Evolutionary conservation across 2,329 filamentous ascomycete genomes (phyloP).

Genomic region (Lecanicillium sp.): DNA sequence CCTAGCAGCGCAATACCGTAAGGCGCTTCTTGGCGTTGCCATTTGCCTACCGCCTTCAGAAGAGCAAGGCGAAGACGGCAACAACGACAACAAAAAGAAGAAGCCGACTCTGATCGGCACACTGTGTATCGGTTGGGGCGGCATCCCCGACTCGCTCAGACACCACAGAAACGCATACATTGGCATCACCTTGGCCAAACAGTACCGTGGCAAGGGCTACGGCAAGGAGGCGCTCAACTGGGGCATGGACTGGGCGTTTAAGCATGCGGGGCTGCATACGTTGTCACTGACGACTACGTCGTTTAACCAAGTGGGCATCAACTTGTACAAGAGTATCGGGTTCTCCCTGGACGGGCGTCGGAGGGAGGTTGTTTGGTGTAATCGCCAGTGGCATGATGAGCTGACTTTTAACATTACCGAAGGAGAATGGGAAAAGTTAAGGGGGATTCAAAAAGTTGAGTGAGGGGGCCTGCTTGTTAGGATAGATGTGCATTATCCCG

Average conservation of each 20-base stretch:
- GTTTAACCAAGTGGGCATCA: constrained; percentile 5
- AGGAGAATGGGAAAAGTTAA: constrained; percentile 6
- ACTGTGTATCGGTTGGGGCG: constrained; percentile 8
- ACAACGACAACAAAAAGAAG: neutral
- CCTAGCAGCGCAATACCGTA: constrained; percentile 8
- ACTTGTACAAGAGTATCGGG: constrained; percentile 4
- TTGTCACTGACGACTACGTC: constrained; percentile 5
- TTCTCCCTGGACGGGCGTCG: constrained; percentile 1
- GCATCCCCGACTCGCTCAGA: constrained; percentile 5
- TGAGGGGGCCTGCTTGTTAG: neutral
- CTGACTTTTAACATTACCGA: constrained; percentile 8
- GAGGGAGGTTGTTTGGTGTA: constrained; percentile 6
- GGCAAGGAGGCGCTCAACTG: constrained; percentile 9
- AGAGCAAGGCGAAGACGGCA: neutral
- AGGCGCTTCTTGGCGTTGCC: constrained; percentile 13
- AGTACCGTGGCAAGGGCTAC: constrained; percentile 5
- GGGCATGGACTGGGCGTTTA: constrained; percentile 10
- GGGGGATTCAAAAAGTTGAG: neutral
- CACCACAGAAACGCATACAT: constrained; percentile 9
- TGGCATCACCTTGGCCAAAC: constrained; percentile 5
- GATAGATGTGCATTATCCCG: too few relatives aligned
- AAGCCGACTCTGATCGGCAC: constrained; percentile 15
- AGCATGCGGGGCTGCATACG: constrained; percentile 6
- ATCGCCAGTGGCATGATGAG: constrained; percentile 8
- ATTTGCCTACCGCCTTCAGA: constrained; percentile 12